phyloP scores from a whole-genome alignment of 2,329 filamentous ascomycete genomes.

The Paracoccidioides lutzii region DNA sequence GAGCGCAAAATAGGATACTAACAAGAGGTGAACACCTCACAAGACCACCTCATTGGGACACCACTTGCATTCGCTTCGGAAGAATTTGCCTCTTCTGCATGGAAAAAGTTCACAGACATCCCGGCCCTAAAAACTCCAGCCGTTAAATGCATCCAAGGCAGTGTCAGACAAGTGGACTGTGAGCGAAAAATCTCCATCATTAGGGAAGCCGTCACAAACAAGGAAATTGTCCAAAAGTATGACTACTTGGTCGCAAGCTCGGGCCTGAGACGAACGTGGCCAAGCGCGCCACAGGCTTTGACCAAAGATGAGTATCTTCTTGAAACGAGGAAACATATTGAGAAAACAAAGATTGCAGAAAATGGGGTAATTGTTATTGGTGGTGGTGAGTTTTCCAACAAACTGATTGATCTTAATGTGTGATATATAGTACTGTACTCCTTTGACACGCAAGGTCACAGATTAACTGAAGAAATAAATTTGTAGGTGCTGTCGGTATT shows the following conservation, averaged over 20 bases:
- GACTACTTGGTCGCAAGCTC: slow-evolving; percentile 66
- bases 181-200: slow-evolving; percentile 47
- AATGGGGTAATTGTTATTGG: slow-evolving; percentile 60
- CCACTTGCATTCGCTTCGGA: slow-evolving; percentile 57
- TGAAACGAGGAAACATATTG: slow-evolving; percentile 50
- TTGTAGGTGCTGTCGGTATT: slow-evolving; percentile 57
- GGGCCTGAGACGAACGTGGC: slow-evolving; percentile 56
- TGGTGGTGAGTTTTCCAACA: slow-evolving; percentile 37
- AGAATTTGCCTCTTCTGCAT: slow-evolving; percentile 52
- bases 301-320: slow-evolving; percentile 49
- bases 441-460: background rate
- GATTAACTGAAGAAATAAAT: background rate
- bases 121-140: slow-evolving; percentile 51
- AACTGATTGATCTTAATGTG: background rate
- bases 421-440: no score
- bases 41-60: slow-evolving; percentile 64
- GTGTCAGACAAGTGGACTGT: slow-evolving; percentile 47
- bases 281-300: slow-evolving; percentile 56
- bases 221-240: slow-evolving; percentile 36
- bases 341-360: slow-evolving; percentile 38
- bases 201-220: slow-evolving; percentile 36
- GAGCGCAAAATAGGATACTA: slow-evolving; percentile 2
- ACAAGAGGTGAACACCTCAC: background rate
- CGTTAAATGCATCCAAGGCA: slow-evolving; percentile 54
- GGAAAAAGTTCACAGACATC: slow-evolving; percentile 56